Evolutionary conservation across 139 green algal genomes (phyloP).

Genomic region (Chlorella ohadii): DNA sequence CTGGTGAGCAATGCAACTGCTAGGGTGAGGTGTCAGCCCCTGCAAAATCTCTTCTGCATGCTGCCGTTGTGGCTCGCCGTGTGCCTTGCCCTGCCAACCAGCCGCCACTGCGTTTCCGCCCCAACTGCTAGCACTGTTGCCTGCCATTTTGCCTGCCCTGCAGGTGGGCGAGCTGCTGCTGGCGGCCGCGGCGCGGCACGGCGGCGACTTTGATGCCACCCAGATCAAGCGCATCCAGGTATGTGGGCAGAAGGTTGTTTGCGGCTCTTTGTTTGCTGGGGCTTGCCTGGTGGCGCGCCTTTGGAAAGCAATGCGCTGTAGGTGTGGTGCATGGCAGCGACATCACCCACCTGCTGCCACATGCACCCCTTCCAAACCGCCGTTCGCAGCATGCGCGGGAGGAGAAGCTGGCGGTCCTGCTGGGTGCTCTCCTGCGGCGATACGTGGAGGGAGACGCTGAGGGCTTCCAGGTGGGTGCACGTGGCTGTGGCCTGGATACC

Average conservation of each 20-base stretch:
- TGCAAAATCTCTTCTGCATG: neutral
- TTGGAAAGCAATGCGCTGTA: no score
- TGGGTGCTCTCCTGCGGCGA: conserved; percentile 72
- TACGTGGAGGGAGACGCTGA: conserved; percentile 77
- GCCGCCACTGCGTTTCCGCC: neutral
- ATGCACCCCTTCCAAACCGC: no score
- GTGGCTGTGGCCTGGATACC: no score
- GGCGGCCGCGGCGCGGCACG: conserved; percentile 55
- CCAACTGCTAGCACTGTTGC: neutral
- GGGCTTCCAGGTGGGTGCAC: conserved; percentile 17
- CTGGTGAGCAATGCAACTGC: conserved; percentile 51
- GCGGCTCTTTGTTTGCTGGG: no score
- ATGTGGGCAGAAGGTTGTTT: no score
- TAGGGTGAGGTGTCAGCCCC: no score
- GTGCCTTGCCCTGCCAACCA: neutral
- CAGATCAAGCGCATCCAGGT: conserved; percentile 52
- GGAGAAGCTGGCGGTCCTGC: conserved; percentile 68
- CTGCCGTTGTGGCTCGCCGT: neutral
- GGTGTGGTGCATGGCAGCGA: no score
- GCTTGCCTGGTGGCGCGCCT: no score
- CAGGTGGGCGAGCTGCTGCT: conserved; percentile 87
- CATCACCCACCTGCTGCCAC: no score
- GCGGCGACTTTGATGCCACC: conserved; percentile 41
- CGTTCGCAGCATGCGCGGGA: conserved; percentile 52
- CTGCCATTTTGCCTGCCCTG: neutral